Base-by-base conservation (phyloP, 768 basidiomycete genomes). In the Pulveroboletus sp. region DNA sequence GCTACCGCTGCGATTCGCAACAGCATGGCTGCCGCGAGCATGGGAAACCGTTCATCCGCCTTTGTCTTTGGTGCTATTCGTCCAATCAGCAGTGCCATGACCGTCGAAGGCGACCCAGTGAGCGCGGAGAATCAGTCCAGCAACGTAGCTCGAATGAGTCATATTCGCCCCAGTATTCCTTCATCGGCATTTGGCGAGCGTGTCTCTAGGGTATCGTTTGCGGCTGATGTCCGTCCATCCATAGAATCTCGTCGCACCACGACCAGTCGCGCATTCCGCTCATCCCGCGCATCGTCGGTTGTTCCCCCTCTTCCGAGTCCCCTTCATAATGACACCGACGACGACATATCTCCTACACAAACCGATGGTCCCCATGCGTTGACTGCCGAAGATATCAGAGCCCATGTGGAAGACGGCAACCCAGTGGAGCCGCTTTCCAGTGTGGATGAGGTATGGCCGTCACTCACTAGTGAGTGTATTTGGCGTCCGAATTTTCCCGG, bases 1-100 rank as follows among this genome's bases (percentile, higher is more conserved):
- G 89, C 88, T 1, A 72, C 74, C 18, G 86, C 82, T 31, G 89
- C 86, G 10, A 84, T 92, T 55, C 79, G 88, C 51, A 76, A 75
- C 57, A 82, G 80, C 38, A 82, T 88, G 27, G 83, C 83, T 5
- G 68, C 77, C 32, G 59, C 61, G 28, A 61, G 58, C n/a, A 47
- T 47, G 45, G 52, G 68, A 52, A 63, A 65, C 40, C 73, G 79
- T 42, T 73, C 76, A 0, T 69, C 78, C 2, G 62, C 64, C 6
- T 85, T 86, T 63, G 72, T 78, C 0, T 83, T 83, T 59, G 82
- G 82, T 42, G 71, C 65, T n/a, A 74, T 82, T 46, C 74, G 82
- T 47, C 60, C 79, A 72, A 3, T 48, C 55, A 76, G 75, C 37
- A 72, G 75, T 38, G 72, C 73, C 17, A 61, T 71, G 47, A 75